These are phyloP conservation scores for Penicillium psychrofluorescens DNA, from an alignment of 495 filamentous ascomycete genomes.

Conservation along the genomic window DNA sequence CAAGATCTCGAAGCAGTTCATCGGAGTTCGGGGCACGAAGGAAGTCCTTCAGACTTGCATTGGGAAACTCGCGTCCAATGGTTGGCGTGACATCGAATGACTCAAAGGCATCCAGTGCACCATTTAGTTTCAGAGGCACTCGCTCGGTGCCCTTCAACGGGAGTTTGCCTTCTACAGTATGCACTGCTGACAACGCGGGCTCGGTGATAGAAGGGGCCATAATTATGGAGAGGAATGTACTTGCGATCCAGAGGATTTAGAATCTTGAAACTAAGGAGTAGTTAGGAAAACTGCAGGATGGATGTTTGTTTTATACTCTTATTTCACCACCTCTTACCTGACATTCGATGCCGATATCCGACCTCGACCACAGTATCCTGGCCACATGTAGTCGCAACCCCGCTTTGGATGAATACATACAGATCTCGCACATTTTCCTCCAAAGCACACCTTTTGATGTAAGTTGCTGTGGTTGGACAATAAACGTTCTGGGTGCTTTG, in stretches of 20 bases:
- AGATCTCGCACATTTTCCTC: constrained; percentile 1
- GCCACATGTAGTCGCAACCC: background rate
- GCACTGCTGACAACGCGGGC: constrained; percentile 6
- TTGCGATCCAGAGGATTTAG: background rate
- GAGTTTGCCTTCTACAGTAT: constrained; percentile 13
- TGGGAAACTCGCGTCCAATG: constrained; percentile 59
- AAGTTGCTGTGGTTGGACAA: background rate
- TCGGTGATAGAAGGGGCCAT: constrained; percentile 22
- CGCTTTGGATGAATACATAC: background rate
- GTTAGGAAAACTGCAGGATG: too few relatives aligned
- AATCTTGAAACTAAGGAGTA: too few relatives aligned
- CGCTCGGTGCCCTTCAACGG: constrained; percentile 8
- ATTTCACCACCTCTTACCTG: too few relatives aligned
- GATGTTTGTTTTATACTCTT: too few relatives aligned
- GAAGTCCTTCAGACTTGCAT: constrained; percentile 51
- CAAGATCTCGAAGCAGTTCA: constrained; percentile 58
- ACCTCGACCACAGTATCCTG: background rate
- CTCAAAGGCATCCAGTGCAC: constrained; percentile 49
- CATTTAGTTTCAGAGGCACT: constrained; percentile 42
- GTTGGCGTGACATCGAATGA: constrained; percentile 59
- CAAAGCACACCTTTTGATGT: constrained; percentile 2
- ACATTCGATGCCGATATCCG: constrained; percentile 8
- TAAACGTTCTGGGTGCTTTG: background rate
- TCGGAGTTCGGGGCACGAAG: constrained; percentile 58
- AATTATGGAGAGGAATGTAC: background rate